Evolutionary conservation across 805 yeast species (phyloP).

Genomic region (Candida hungchunana): DNA sequence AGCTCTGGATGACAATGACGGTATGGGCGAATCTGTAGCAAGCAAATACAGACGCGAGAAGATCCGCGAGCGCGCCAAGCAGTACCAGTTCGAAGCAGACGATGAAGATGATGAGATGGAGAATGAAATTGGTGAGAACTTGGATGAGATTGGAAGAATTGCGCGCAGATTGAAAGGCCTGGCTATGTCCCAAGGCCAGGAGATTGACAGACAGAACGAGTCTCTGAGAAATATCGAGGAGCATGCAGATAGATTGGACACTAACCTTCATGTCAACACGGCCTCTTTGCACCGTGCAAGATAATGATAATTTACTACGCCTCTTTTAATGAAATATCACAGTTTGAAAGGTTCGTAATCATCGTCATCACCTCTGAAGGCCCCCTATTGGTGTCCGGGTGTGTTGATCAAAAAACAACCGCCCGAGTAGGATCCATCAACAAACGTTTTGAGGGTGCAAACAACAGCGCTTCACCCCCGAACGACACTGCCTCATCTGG

Average conservation of each 20-base stretch:
- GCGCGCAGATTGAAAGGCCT: slow-evolving; percentile 67
- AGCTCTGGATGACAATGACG: slow-evolving; percentile 47
- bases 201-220: slow-evolving; percentile 72
- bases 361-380: no score
- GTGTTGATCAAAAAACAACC: no score
- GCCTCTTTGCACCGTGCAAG: slow-evolving; percentile 49
- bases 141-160: slow-evolving; percentile 69
- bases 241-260: slow-evolving; percentile 79
- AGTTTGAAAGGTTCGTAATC: no score
- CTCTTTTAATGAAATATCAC: background rate
- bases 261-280: slow-evolving; percentile 74
- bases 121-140: slow-evolving; percentile 75
- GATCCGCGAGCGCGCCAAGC: slow-evolving; percentile 46
- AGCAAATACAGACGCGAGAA: slow-evolving; percentile 35
- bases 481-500: no score
- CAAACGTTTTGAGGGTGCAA: no score
- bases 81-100: slow-evolving; percentile 84
- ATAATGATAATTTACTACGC: background rate
- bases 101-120: slow-evolving; percentile 93
- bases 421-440: no score
- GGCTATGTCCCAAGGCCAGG: slow-evolving; percentile 71
- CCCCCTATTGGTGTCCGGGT: no score
- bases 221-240: slow-evolving; percentile 76
- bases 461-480: no score
- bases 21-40: slow-evolving; percentile 28